These are phyloP conservation scores for Solanum chmielewskii DNA, from an alignment of 257 asterid genomes.

Conservation along the genomic window DNA sequence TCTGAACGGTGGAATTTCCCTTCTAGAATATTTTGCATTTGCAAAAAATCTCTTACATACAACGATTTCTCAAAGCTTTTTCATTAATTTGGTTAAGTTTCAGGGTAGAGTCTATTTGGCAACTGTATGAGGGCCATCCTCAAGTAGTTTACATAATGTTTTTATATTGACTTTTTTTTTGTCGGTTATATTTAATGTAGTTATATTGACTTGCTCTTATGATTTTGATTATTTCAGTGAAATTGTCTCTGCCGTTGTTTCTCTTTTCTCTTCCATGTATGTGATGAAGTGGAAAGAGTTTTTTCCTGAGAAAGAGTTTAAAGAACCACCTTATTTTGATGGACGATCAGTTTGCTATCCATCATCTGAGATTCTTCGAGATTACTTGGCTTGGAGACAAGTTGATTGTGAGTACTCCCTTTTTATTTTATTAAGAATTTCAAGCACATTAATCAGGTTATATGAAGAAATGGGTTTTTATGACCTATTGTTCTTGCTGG, in stretches of 20 bases:
- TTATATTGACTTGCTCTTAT: neutral
- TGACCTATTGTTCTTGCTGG: neutral
- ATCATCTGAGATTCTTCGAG: constrained; percentile 48
- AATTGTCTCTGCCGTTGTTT: constrained; percentile 55
- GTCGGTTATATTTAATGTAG: neutral
- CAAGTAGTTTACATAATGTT: neutral
- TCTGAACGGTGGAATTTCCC: neutral
- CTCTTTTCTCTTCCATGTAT: constrained; percentile 66
- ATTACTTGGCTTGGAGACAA: constrained; percentile 92
- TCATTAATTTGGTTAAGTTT: neutral
- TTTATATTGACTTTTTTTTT: neutral
- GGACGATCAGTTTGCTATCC: constrained; percentile 88
- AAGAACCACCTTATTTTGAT: constrained; percentile 61
- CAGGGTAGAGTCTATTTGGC: neutral
- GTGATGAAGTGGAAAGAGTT: constrained; percentile 58
- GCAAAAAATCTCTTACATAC: neutral
- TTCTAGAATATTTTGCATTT: neutral
- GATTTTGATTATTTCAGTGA: constrained; percentile 29
- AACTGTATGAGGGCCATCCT: neutral
- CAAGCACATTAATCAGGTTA: neutral
- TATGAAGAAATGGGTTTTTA: neutral
- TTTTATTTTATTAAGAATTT: neutral
- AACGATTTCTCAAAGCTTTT: neutral
- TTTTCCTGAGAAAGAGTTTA: constrained; percentile 49
- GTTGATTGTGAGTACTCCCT: constrained; percentile 64